phyloP scores from a whole-genome alignment of 805 yeast genomes.

The Schwanniomyces pseudopolymorphus region DNA sequence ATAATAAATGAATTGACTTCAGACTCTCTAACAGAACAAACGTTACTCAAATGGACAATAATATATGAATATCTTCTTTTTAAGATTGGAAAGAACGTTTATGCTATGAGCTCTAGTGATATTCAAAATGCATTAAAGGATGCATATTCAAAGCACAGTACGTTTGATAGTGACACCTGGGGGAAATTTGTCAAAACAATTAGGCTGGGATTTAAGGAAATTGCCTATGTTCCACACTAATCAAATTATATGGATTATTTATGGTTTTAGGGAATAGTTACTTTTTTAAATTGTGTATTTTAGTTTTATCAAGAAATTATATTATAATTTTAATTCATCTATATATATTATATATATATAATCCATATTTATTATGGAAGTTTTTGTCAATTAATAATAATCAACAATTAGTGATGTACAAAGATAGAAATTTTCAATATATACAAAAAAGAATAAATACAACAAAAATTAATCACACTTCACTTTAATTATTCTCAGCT shows the following conservation, averaged over 20 bases:
- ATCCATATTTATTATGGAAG: neutral
- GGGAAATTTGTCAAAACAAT: conserved; percentile 1
- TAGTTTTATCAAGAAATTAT: neutral
- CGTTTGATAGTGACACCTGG: conserved; percentile 1
- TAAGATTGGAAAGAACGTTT: neutral
- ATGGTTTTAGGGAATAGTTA: neutral
- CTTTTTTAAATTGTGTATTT: neutral
- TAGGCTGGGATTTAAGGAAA: conserved; percentile 3
- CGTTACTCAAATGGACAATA: conserved; percentile 32
- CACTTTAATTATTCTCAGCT: conserved; percentile 24
- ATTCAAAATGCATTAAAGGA: conserved; percentile 3
- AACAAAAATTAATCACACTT: neutral
- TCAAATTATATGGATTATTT: neutral
- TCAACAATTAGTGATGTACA: neutral
- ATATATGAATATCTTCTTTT: conserved; percentile 26
- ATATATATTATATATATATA: neutral
- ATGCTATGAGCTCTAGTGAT: conserved; percentile 2
- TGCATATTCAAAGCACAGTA: neutral
- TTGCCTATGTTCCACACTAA: neutral
- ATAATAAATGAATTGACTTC: conserved; percentile 4
- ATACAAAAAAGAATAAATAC: neutral
- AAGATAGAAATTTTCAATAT: conserved; percentile 2
- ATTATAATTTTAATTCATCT: neutral
- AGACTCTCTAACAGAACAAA: conserved; percentile 28
- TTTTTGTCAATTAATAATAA: neutral